Conservation (phyloP, 176 grass and related monocot species). For the Aegilops speltoides region DNA sequence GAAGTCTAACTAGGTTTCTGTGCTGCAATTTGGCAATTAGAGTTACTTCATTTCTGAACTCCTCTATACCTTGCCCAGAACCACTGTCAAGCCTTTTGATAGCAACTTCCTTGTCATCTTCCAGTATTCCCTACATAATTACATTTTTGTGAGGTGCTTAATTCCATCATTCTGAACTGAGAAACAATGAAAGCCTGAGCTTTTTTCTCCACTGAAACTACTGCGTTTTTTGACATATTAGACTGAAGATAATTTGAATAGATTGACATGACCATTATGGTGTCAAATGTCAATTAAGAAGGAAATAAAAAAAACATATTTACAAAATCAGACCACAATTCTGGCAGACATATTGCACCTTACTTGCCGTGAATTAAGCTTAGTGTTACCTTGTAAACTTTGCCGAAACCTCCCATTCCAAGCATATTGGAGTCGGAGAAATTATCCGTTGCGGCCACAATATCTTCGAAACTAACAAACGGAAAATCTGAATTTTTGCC, state of each 20-base stretch:
- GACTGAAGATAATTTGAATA: not conserved
- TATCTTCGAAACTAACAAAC: conserved; percentile 26
- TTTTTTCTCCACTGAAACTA: not conserved
- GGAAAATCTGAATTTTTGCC: not conserved
- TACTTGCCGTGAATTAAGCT: not conserved
- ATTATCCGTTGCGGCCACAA: conserved; percentile 35
- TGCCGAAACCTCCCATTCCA: conserved; percentile 51
- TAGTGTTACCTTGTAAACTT: conserved; percentile 47
- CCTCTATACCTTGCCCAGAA: conserved; percentile 35
- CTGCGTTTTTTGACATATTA: not conserved
- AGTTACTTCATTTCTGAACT: conserved; percentile 56
- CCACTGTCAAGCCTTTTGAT: conserved; percentile 42
- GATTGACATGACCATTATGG: not conserved
- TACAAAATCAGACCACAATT: not conserved
- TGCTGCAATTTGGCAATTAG: conserved; percentile 66
- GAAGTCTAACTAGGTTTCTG: conserved; percentile 53
- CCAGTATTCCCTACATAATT: conserved; percentile 32
- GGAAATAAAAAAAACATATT: not conserved
- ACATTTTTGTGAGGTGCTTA: not conserved
- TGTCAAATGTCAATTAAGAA: not conserved
- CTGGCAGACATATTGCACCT: not conserved
- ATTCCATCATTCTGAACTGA: not conserved
- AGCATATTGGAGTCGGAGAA: conserved; percentile 46
- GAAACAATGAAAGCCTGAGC: not conserved
- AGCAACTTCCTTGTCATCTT: conserved; percentile 45